Evolutionary conservation across 73 alveolate genomes (phyloP).

Genomic region (Paramecium caudatum): DNA sequence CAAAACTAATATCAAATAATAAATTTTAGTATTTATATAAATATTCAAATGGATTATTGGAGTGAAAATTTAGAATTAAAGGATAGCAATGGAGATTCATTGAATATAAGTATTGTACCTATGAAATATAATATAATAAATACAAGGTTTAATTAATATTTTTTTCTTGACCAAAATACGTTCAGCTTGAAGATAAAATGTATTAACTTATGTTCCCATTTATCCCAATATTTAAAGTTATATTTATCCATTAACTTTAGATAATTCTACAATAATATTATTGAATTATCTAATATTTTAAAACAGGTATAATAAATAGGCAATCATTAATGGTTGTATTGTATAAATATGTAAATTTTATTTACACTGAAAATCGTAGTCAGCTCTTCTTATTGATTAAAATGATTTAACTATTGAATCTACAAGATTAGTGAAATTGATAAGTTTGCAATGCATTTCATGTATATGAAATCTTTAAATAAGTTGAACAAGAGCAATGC

Average conservation of each 20-base stretch:
- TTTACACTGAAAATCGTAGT: not conserved
- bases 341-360: not conserved
- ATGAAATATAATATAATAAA: not conserved
- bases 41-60: not conserved
- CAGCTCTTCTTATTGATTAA: not conserved
- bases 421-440: not conserved
- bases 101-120: not conserved
- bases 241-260: not conserved
- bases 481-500: not conserved
- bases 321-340: not conserved
- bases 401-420: not conserved
- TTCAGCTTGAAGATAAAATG: constrained; percentile 15
- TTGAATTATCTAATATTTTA: not conserved
- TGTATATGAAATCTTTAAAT: not conserved
- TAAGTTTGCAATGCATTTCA: not conserved
- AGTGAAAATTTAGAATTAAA: not conserved
- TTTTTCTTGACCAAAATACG: not conserved
- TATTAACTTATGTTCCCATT: not conserved
- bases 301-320: not conserved
- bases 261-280: not conserved
- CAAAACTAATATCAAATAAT: no score
- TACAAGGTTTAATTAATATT: constrained; percentile 6
- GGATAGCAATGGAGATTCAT: constrained; percentile 44
- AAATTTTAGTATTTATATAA: no score
- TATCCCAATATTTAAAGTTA: constrained; percentile 16